A percentile compares a stretch with the other conserved stretches of the same genome.
Evolutionary conservation across 176 grass and related monocot genomes (phyloP).

Genomic region (Aegilops bicornis): DNA sequence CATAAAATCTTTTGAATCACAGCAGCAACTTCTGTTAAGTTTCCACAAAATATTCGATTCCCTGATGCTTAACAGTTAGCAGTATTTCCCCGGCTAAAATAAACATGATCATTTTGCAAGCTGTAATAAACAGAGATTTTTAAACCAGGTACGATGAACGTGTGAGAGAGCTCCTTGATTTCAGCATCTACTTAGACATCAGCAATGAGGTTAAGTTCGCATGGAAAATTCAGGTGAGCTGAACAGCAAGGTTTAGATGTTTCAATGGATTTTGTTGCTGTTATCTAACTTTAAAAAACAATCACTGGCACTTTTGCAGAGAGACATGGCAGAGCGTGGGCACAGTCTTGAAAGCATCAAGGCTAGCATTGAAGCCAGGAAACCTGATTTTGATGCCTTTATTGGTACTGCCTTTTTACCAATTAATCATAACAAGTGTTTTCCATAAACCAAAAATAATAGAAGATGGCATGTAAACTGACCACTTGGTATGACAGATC

Average conservation of each 20-base stretch:
- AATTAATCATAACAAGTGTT: not conserved
- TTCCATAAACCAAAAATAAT: not conserved
- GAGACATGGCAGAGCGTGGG: conserved; percentile 92
- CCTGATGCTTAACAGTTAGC: not conserved
- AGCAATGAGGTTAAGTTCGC: conserved; percentile 84
- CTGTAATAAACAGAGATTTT: not conserved
- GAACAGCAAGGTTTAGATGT: not conserved
- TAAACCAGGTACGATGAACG: conserved; percentile 76
- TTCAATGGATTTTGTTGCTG: not conserved
- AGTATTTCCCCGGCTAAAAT: not conserved
- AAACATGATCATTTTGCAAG: conserved; percentile 7
- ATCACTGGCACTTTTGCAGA: conserved; percentile 35
- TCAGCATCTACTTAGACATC: conserved; percentile 95
- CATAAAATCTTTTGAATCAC: conserved; percentile 6
- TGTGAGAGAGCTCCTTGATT: conserved; percentile 87
- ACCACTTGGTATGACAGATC: conserved; percentile 51
- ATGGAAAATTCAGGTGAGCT: conserved; percentile 96
- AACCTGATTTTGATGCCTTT: conserved; percentile 86
- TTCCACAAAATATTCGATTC: not conserved
- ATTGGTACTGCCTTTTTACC: conserved; percentile 59
- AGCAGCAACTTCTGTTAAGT: not conserved
- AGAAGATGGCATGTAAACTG: conserved; percentile 7
- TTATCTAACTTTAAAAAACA: not conserved
- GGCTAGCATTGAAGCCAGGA: conserved; percentile 82
- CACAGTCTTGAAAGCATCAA: conserved; percentile 96